These are phyloP conservation scores for Beauveria scarabaeidicola DNA, from an alignment of 2,329 filamentous ascomycete species.

Conservation along the genomic window DNA sequence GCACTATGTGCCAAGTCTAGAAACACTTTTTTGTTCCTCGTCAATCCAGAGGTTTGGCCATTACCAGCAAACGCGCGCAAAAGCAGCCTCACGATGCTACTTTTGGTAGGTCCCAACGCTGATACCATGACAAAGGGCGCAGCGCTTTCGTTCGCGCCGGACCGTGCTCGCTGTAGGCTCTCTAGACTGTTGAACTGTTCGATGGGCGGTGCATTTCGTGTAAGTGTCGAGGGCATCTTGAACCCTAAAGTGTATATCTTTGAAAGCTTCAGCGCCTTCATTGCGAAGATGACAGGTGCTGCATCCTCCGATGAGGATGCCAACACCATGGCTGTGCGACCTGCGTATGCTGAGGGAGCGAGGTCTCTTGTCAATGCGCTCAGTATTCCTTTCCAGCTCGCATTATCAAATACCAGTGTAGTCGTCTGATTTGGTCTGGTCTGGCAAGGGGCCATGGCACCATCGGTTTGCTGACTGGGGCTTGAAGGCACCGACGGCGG, in stretches of 20 bases:
- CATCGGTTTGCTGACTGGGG: slow-evolving; percentile 30
- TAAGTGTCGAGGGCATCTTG: slow-evolving; percentile 53
- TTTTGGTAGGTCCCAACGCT: slow-evolving; percentile 69
- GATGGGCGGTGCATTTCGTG: slow-evolving; percentile 54
- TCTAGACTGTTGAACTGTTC: slow-evolving; percentile 75
- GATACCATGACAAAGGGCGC: slow-evolving; percentile 77
- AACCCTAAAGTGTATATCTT: slow-evolving; percentile 83
- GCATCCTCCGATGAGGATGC: slow-evolving; percentile 67
- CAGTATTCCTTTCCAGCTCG: slow-evolving; percentile 77
- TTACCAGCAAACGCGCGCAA: slow-evolving; percentile 59
- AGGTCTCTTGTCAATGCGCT: slow-evolving; percentile 74
- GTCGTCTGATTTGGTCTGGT: slow-evolving; percentile 36
- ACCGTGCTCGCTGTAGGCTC: slow-evolving; percentile 44
- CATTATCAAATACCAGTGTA: slow-evolving; percentile 68
- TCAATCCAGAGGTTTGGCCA: slow-evolving; percentile 19
- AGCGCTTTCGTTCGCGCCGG: slow-evolving; percentile 34
- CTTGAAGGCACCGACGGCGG: slow-evolving; percentile 41
- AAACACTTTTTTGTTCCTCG: slow-evolving; percentile 59
- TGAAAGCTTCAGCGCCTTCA: slow-evolving; percentile 65
- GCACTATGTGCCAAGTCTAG: slow-evolving; percentile 62
- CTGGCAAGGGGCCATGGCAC: slow-evolving; percentile 20
- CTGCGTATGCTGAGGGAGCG: slow-evolving; percentile 72
- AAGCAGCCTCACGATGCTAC: slow-evolving; percentile 67
- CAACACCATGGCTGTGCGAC: slow-evolving; percentile 66
- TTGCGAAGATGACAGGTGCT: slow-evolving; percentile 68